Evolutionary conservation across 1,139 yeast species (phyloP), one percentile per base, ranked within the genome.

Genomic region (Hanseniaspora gamundiae): DNA sequence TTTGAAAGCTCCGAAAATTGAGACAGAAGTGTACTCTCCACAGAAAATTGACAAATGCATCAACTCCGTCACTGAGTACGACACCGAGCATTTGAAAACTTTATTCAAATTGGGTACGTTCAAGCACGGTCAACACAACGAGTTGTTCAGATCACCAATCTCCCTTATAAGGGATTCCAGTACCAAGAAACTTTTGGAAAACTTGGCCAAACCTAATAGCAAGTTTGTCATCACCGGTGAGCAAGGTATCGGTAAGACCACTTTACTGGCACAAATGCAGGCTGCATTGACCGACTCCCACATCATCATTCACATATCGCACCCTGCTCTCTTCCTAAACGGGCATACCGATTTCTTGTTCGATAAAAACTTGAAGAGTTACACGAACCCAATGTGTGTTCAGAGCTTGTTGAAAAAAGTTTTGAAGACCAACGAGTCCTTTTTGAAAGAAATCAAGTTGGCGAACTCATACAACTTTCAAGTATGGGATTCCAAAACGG

Each of bases 381-480:
- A 78, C 59, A 80, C 77, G 44, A 95, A 87, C 61, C 95, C 94
- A 46, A 82, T 82, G 93, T 74, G 71, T 54, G 68, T 83, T 46
- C 77, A 77, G 55, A 69, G 72, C 46, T 71, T 84, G 63, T 61
- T 84, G 51, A 66, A 68, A 51, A 77, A 76, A 60, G 66, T 80
- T 45, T 66, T 73, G 44, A 67, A 68, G 42, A 78, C 78, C 30
- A 87, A 54, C 41, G 68, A 66, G 49, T 67, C 61, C 2, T 56
- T 69, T 5, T 70, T 84, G 48, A 57, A 68, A 41, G 62, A 73
- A 36, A 64, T 84, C 51, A 66, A 68, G 41, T 63, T 82, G 48
- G 59, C 76, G 2, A 61, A 70, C 44, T 76, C 73, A 47, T 65
- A 64, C 54, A 66, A 60, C 49, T 59, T 52, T 46, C 49, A 55